Evolutionary conservation across 306 rosid species (phyloP).

Genomic region (Cucurbita moschata): DNA sequence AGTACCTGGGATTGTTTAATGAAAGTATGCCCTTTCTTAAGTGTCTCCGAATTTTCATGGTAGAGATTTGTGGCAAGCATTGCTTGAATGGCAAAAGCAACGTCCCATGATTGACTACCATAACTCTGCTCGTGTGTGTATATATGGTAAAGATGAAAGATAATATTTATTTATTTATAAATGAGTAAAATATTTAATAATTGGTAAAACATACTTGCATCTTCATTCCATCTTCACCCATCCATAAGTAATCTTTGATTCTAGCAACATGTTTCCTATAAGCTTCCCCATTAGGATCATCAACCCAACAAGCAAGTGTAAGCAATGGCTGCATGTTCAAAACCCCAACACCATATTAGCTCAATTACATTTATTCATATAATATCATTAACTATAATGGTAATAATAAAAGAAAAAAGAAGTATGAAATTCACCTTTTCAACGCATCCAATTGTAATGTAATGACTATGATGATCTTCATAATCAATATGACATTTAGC

Average conservation of each 20-base stretch:
- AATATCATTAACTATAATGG: background rate
- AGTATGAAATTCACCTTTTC: conserved; percentile 10
- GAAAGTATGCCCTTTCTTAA: background rate
- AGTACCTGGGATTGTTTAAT: conserved; percentile 1
- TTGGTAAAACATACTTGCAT: conserved; percentile 10
- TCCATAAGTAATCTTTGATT: conserved; percentile 21
- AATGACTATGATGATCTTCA: conserved; percentile 23
- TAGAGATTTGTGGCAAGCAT: background rate
- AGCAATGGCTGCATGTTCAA: conserved; percentile 4
- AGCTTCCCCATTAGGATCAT: conserved; percentile 27
- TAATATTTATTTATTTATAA: too few relatives aligned
- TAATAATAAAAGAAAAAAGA: background rate
- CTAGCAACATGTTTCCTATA: conserved; percentile 34
- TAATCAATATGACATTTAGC: conserved; percentile 18
- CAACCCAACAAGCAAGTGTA: conserved; percentile 29
- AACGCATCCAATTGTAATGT: conserved; percentile 18
- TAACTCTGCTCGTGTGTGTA: background rate
- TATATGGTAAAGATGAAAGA: background rate
- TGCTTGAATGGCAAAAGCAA: background rate
- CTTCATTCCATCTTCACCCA: conserved; percentile 32
- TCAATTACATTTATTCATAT: background rate
- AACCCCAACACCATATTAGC: background rate
- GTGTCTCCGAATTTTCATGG: background rate
- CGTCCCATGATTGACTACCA: conserved; percentile 13
- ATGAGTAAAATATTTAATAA: background rate